A percentile compares a stretch with the other conserved stretches of the same genome.
Conservation (phyloP, 768 basidiomycete genomes). For the Agrocybe chaxingu region DNA sequence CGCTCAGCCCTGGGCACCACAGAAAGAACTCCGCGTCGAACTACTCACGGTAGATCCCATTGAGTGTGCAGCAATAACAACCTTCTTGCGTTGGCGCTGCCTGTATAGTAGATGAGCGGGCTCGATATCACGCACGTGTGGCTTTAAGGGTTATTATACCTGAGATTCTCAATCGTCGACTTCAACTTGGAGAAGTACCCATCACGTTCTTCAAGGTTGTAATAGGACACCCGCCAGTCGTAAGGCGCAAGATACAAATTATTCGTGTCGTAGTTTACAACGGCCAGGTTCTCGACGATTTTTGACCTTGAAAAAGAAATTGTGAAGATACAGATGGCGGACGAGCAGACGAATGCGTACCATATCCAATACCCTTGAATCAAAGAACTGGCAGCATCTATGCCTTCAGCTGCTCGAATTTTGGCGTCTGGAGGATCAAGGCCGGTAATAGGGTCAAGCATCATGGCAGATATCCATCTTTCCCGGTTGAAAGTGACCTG, state of each 20-base stretch:
- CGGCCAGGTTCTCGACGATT: conserved; percentile 92
- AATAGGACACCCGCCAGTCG: conserved; percentile 87
- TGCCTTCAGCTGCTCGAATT: conserved; percentile 88
- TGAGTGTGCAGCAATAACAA: conserved; percentile 81
- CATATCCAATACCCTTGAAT: conserved; percentile 96
- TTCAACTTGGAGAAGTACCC: conserved; percentile 87
- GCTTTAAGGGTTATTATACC: conserved; percentile 27
- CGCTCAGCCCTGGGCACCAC: background rate
- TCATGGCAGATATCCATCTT: conserved; percentile 86
- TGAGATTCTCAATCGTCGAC: conserved; percentile 74
- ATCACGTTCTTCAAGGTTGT: conserved; percentile 90
- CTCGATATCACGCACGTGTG: too few relatives aligned
- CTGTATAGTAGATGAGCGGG: conserved; percentile 29
- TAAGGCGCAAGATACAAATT: conserved; percentile 83
- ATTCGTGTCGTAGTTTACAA: conserved; percentile 89
- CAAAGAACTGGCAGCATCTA: conserved; percentile 84
- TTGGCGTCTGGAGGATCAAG: conserved; percentile 85
- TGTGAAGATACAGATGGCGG: background rate
- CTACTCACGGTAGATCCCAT: conserved; percentile 76
- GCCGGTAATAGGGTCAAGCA: conserved; percentile 89
- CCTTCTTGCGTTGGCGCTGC: conserved; percentile 67
- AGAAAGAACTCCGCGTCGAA: background rate
- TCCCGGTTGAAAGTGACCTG: conserved; percentile 83
- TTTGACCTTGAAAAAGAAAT: conserved; percentile 57
- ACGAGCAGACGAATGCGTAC: conserved; percentile 29